Conservation (phyloP, 2,329 filamentous ascomycete species). For the Kalmusia sp. region DNA sequence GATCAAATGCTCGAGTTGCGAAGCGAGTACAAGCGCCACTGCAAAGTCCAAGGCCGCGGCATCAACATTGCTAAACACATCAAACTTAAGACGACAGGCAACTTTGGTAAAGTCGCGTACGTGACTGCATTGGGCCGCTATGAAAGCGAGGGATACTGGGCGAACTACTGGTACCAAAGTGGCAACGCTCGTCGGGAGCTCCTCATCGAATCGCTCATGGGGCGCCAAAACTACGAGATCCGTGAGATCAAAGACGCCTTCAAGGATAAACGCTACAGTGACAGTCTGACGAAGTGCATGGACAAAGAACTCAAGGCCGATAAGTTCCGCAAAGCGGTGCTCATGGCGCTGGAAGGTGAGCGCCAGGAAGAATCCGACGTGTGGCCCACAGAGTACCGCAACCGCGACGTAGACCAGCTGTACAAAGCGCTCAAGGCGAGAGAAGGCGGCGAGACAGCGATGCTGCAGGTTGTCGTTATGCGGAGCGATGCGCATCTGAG, state of each 20-base stretch:
- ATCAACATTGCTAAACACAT: slow-evolving; percentile 89
- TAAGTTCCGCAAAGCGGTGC: slow-evolving; percentile 90
- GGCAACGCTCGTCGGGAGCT: slow-evolving; percentile 85
- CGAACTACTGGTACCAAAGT: slow-evolving; percentile 96
- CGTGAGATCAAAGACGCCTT: slow-evolving; percentile 86
- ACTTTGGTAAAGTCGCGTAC: slow-evolving; percentile 90
- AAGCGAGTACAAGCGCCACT: slow-evolving; percentile 87
- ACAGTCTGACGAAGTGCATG: slow-evolving; percentile 85
- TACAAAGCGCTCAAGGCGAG: slow-evolving; percentile 72
- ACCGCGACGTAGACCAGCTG: slow-evolving; percentile 74
- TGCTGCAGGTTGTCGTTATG: slow-evolving; percentile 83
- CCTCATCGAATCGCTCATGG: slow-evolving; percentile 92
- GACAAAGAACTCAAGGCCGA: slow-evolving; percentile 91
- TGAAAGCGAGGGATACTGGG: slow-evolving; percentile 97
- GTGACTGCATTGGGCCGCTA: slow-evolving; percentile 86
- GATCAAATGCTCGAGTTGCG: slow-evolving; percentile 88
- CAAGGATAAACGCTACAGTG: slow-evolving; percentile 87
- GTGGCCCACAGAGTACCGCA: slow-evolving; percentile 62
- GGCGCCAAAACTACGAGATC: slow-evolving; percentile 86
- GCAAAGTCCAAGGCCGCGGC: slow-evolving; percentile 81
- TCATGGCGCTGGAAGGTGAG: slow-evolving; percentile 81
- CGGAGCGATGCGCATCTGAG: slow-evolving; percentile 82
- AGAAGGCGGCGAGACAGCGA: slow-evolving; percentile 84
- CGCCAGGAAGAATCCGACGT: slow-evolving; percentile 81
- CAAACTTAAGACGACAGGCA: slow-evolving; percentile 77